Percentiles rank a stretch among this genome's conserved stretches.
Evolutionary conservation across 2,329 filamentous ascomycete genomes (phyloP).

Genomic region (Paecilomyces dactylethromorphus): DNA sequence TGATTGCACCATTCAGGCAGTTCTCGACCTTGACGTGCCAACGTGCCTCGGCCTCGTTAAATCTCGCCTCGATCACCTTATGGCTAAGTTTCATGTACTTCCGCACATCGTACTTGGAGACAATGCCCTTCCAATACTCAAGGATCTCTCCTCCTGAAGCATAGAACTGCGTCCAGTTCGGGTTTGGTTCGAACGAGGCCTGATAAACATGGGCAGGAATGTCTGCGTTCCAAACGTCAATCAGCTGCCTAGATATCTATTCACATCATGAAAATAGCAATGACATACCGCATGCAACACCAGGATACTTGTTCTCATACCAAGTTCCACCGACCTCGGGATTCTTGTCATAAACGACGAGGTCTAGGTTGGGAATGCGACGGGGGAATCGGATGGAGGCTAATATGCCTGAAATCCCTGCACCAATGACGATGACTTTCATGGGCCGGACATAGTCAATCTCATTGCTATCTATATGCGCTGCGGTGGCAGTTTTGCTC

Average conservation of each 20-base stretch:
- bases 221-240: too few species aligned
- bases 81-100: constrained; percentile 48
- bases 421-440: constrained; percentile 11
- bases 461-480: too few species aligned
- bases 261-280: too few species aligned
- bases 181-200: constrained; percentile 13
- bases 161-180: constrained; percentile 15
- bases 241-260: too few species aligned
- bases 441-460: constrained; percentile 12
- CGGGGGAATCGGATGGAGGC: constrained; percentile 10
- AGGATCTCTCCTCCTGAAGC: constrained; percentile 13
- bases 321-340: not conserved
- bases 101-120: constrained; percentile 31
- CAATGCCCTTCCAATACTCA: constrained; percentile 12
- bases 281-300: constrained; percentile 10
- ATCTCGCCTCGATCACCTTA: constrained; percentile 39
- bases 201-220: constrained; percentile 16
- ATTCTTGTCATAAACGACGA: constrained; percentile 8
- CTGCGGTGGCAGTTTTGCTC: too few species aligned
- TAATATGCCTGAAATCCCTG: constrained; percentile 12
- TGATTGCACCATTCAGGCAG: not conserved
- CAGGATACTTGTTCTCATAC: constrained; percentile 8
- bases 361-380: constrained; percentile 10
- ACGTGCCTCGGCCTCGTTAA: constrained; percentile 36
- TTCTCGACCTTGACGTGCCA: constrained; percentile 25